Conservation (phyloP, 2,329 filamentous ascomycete genomes). For the Stagonosporopsis rhizophila region DNA sequence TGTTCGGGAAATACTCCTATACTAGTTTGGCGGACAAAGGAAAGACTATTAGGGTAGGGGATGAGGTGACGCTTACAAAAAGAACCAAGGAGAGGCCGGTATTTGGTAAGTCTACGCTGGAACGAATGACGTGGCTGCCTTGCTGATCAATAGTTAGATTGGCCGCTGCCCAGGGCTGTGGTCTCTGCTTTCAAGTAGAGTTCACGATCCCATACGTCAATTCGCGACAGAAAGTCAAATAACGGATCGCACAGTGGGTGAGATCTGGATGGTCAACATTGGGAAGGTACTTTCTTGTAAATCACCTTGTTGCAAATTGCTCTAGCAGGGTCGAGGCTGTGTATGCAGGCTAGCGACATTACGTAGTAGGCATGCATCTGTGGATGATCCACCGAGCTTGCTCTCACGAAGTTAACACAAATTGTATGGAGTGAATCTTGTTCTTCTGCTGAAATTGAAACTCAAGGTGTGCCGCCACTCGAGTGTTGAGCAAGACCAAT, state of each 20-base stretch:
- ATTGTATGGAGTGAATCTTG: no score
- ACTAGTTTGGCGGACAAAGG: neutral
- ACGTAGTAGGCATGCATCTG: neutral
- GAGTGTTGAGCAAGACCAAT: no score
- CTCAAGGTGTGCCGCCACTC: no score
- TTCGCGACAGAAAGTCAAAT: no score
- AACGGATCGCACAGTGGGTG: neutral
- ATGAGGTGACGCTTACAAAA: neutral
- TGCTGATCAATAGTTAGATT: neutral
- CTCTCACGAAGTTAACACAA: no score
- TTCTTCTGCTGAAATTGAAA: neutral
- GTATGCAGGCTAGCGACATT: no score
- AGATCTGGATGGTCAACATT: no score
- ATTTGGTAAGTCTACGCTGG: neutral
- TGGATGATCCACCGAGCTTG: neutral
- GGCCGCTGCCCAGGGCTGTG: neutral
- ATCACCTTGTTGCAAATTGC: no score
- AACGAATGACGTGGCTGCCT: neutral
- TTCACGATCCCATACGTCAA: no score
- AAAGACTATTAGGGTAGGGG: neutral
- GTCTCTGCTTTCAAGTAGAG: neutral
- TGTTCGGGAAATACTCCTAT: neutral
- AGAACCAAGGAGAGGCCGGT: neutral
- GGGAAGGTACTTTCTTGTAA: no score
- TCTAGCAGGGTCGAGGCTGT: no score